Percentiles rank a stretch among this genome's conserved stretches.
phyloP scores from a whole-genome alignment of 176 grass and related monocot species.

The Oryza glumipatula region DNA sequence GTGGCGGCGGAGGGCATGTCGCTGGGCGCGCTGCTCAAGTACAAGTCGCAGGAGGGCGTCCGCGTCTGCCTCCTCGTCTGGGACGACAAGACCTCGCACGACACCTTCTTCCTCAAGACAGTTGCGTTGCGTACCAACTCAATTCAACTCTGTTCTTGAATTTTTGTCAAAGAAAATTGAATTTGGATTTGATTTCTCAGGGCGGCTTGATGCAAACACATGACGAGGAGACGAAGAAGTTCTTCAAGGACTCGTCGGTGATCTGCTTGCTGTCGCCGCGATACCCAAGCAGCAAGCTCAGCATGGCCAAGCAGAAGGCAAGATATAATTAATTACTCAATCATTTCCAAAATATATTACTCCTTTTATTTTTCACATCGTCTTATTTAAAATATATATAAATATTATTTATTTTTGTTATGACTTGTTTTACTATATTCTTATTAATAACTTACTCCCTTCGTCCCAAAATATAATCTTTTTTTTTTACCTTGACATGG shows the following conservation, averaged over 20 bases:
- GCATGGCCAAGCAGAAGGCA: slow-evolving; percentile 76
- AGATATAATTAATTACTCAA: neutral
- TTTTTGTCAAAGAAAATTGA: neutral
- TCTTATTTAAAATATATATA: no score
- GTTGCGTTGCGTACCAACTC: neutral
- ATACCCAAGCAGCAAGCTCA: slow-evolving; percentile 67
- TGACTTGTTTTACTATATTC: no score
- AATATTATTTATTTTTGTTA: no score
- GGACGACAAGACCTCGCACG: slow-evolving; percentile 67
- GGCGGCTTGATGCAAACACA: slow-evolving; percentile 59
- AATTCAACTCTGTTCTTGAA: neutral
- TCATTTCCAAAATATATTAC: no score
- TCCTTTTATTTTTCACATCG: no score
- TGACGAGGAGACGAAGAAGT: slow-evolving; percentile 69
- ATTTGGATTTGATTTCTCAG: slow-evolving; percentile 30
- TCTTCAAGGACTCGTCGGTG: slow-evolving; percentile 80
- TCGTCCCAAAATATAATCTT: no score
- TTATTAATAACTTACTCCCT: no score
- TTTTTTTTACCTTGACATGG: no score
- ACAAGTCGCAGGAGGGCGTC: slow-evolving; percentile 85
- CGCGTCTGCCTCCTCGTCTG: slow-evolving; percentile 78
- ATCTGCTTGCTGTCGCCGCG: slow-evolving; percentile 75
- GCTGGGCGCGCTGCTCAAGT: slow-evolving; percentile 74
- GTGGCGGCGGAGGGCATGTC: slow-evolving; percentile 35
- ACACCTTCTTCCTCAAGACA: slow-evolving; percentile 29